phyloP scores from a whole-genome alignment of 352 stramenopile species.

The Pythium myriotylum region DNA sequence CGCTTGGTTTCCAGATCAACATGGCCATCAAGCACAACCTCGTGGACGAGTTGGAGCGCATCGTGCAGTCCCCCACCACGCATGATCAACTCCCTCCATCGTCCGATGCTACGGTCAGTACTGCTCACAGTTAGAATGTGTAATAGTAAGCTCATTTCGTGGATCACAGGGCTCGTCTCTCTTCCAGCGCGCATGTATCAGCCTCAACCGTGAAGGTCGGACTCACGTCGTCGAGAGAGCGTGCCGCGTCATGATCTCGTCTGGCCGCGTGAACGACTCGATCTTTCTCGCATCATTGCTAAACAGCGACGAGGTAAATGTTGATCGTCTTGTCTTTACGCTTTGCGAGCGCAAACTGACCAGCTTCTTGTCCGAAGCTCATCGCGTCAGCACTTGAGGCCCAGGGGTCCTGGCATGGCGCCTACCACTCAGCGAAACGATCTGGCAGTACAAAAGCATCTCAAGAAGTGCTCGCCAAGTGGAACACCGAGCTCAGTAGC shows the following conservation, averaged over 20 bases:
- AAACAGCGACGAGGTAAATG: conserved; percentile 43
- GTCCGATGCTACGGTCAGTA: conserved; percentile 42
- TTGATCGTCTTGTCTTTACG: background rate
- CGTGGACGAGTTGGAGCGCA: conserved; percentile 37
- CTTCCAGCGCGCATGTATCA: conserved; percentile 57
- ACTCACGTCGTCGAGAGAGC: conserved; percentile 29
- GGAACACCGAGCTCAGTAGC: conserved; percentile 23
- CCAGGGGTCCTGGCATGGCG: conserved; percentile 7
- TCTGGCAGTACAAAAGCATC: background rate
- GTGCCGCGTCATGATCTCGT: conserved; percentile 22
- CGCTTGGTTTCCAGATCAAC: conserved; percentile 50
- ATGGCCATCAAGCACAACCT: conserved; percentile 72
- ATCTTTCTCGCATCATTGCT: conserved; percentile 58
- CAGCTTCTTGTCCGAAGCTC: conserved; percentile 10
- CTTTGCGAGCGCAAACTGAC: background rate
- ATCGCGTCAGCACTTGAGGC: conserved; percentile 17
- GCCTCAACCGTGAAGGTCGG: conserved; percentile 40
- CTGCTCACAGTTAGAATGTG: background rate
- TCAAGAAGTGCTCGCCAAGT: conserved; percentile 18
- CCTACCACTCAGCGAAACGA: conserved; percentile 17
- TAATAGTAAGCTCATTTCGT: background rate
- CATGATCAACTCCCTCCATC: conserved; percentile 34
- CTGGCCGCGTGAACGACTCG: conserved; percentile 40
- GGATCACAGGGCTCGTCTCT: conserved; percentile 50
- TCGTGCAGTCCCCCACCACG: conserved; percentile 24